A percentile compares a stretch with the other conserved stretches of the same genome.
These are phyloP conservation scores for Russula abietina DNA, from an alignment of 768 basidiomycete species.

Conservation along the genomic window DNA sequence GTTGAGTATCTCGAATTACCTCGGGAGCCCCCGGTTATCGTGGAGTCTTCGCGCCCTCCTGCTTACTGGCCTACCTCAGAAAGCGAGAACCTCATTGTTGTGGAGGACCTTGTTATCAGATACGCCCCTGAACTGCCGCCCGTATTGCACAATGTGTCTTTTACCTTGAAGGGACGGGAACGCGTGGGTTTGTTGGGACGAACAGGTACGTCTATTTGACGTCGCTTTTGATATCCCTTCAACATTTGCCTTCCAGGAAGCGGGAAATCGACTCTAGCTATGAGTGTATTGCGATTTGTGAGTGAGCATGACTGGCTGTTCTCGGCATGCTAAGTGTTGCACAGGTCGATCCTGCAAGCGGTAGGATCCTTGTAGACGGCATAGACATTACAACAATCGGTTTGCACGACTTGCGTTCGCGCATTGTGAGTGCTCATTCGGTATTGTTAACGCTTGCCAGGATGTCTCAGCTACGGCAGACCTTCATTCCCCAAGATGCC, in stretches of 20 bases:
- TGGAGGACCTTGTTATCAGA: constrained; percentile 72
- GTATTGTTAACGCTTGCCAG: not conserved
- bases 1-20: constrained; percentile 88
- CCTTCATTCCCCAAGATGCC: constrained; percentile 70
- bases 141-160: constrained; percentile 71
- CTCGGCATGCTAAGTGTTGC: not conserved
- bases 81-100: constrained; percentile 51
- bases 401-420: constrained; percentile 73
- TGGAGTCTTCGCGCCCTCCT: constrained; percentile 70
- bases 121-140: constrained; percentile 82
- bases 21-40: constrained; percentile 74
- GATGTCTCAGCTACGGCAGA: constrained; percentile 36
- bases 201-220: constrained; percentile 42
- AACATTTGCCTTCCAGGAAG: constrained; percentile 41
- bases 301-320: constrained; percentile 27
- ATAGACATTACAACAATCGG: constrained; percentile 85
- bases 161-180: constrained; percentile 63
- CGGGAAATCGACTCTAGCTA: constrained; percentile 79
- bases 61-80: constrained; percentile 90
- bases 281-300: constrained; percentile 80
- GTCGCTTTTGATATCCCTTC: constrained; percentile 2
- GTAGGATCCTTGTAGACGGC: constrained; percentile 78
- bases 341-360: constrained; percentile 67
- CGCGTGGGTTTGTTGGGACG: constrained; percentile 76
- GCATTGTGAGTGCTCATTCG: constrained; percentile 44